Evolutionary conservation across 331 rosid genomes (phyloP), one percentile per base, ranked within the genome.

Genomic region (Arachis monticola): DNA sequence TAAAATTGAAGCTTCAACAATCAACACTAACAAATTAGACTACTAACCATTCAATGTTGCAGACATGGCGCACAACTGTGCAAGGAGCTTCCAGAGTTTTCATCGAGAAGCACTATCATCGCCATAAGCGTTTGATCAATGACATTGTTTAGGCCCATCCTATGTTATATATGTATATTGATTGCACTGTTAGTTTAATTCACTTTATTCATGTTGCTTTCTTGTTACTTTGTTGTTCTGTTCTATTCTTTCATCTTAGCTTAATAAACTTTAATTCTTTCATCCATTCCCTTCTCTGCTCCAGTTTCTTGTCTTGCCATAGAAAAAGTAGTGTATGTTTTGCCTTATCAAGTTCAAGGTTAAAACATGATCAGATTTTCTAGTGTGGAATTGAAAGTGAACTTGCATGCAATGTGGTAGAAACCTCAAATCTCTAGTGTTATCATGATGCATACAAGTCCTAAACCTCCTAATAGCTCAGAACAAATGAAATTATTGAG

Each of bases 21-120:
- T 5, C 12, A 38, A 12, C n/a, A 2, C 46, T 42, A 5, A 42
- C 46, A 42, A 4, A 4, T 42, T 42, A 42, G 6, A 42, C 46
- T 7, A 42, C 46, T 7, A 42, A 42, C 6, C 5, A 42, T 42
- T 5, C 46, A 42, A 42, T 70, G 0, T 77, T 70, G 83, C 84
- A 92, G 98, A 88, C 96, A 53, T 92, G 98, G 98, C 85, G 88
- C 50, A 88, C 81, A 82, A 87, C 95, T 8, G 81, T 92, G 5
- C 91, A 90, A 80, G 91, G 96, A 27, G 98, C 98, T 7, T 92
- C 96, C 48, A 90, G 85, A 81, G 84, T 88, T 53, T 90, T 92
- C 73, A 81, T 90, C 67, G 98, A 90, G 82, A 90, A 86, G 64
- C 98, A 92, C 66, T 90, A 88, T 78, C 82, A 92, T 69, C 74